Conservation (phyloP, 2,329 filamentous ascomycete genomes). For the Penicillium vulpinum region DNA sequence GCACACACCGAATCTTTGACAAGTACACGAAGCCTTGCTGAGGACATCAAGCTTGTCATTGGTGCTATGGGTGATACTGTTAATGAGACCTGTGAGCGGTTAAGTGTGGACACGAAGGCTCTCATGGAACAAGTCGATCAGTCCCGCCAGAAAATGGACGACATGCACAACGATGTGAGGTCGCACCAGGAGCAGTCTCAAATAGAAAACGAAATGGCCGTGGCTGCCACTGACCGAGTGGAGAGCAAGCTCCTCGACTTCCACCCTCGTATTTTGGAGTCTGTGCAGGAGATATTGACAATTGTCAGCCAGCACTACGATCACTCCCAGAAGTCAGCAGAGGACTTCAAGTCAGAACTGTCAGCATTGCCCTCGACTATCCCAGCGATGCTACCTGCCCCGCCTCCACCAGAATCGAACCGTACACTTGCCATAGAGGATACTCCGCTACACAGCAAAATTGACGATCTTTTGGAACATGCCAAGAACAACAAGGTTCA, state of each 20-base stretch:
- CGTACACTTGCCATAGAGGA: constrained; percentile 55
- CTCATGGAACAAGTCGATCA: constrained; percentile 82
- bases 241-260: constrained; percentile 78
- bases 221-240: constrained; percentile 71
- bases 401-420: constrained; percentile 39
- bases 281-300: constrained; percentile 79
- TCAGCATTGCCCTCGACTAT: constrained; percentile 53
- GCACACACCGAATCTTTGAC: constrained; percentile 73
- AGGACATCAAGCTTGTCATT: constrained; percentile 82
- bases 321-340: constrained; percentile 70
- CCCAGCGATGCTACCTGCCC: constrained; percentile 57
- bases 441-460: constrained; percentile 59
- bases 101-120: constrained; percentile 82
- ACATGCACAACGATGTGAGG: constrained; percentile 69
- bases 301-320: constrained; percentile 86
- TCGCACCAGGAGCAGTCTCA: constrained; percentile 79
- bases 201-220: constrained; percentile 73
- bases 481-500: constrained; percentile 55
- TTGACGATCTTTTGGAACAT: constrained; percentile 49
- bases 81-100: constrained; percentile 79
- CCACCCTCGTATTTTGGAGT: constrained; percentile 83
- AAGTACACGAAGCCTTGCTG: constrained; percentile 74
- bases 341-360: constrained; percentile 61
- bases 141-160: constrained; percentile 72
- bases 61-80: constrained; percentile 81